A percentile compares a stretch with the other conserved stretches of the same genome.
These are phyloP conservation scores for Cyclotella sp. DNA, from an alignment of 108 stramenopile species.

Conservation along the genomic window DNA sequence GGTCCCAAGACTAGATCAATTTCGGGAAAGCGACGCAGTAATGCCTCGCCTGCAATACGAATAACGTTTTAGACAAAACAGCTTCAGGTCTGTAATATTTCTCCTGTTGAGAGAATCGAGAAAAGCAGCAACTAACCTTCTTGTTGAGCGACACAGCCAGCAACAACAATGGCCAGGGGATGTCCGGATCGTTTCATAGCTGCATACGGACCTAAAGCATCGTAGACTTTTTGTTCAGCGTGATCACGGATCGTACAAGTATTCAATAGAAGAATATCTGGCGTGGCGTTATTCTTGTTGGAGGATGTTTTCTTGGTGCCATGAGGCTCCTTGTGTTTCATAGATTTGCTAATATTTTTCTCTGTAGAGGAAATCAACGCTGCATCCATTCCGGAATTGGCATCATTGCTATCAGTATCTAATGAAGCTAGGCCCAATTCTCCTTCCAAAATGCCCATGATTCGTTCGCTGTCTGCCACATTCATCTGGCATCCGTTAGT, in stretches of 20 bases:
- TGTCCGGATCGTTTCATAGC: conserved; percentile 84
- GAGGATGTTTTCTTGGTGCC: conserved; percentile 14
- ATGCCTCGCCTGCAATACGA: conserved; percentile 12
- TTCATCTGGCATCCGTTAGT: conserved; percentile 97
- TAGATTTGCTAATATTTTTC: background rate
- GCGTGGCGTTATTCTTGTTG: conserved; percentile 37
- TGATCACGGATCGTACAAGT: conserved; percentile 91
- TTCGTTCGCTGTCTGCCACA: conserved; percentile 91
- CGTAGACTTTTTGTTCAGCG: conserved; percentile 89
- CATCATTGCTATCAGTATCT: conserved; percentile 16
- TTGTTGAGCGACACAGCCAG: conserved; percentile 98
- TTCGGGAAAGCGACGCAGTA: conserved; percentile 91
- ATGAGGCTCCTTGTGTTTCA: no score
- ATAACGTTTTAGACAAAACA: no score
- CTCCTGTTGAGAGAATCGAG: no score
- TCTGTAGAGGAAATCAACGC: conserved; percentile 7
- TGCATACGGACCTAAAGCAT: conserved; percentile 78
- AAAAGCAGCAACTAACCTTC: conserved; percentile 74
- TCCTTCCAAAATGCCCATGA: conserved; percentile 80
- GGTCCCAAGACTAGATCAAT: conserved; percentile 94
- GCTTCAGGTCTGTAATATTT: no score
- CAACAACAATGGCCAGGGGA: conserved; percentile 88
- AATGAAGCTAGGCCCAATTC: conserved; percentile 56
- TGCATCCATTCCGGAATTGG: conserved; percentile 19
- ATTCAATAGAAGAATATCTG: conserved; percentile 84